Evolutionary conservation across 2,329 filamentous ascomycete species (phyloP).

Genomic region (Ceratocystiopsis sp.): DNA sequence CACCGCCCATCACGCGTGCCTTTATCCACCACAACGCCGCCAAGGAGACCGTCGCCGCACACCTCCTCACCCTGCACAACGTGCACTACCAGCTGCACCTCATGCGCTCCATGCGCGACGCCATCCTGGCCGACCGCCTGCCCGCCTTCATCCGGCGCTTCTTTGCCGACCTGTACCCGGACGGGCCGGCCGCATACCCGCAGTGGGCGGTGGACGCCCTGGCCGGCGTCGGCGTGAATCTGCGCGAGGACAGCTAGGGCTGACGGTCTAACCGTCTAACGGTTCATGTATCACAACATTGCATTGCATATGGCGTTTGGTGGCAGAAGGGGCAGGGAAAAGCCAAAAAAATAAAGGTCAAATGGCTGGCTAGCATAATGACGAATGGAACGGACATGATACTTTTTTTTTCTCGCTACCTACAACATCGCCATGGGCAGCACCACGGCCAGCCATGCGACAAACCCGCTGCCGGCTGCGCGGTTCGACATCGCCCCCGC

Average conservation of each 20-base stretch:
- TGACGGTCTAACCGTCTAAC: too few species aligned
- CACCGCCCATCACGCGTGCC: conserved; percentile 64
- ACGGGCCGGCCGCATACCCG: conserved; percentile 48
- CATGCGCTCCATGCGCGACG: conserved; percentile 57
- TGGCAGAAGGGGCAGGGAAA: not conserved
- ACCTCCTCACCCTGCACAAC: conserved; percentile 81
- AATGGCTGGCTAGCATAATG: not conserved
- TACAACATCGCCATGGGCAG: not conserved
- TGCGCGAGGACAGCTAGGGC: conserved; percentile 16
- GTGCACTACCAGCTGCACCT: conserved; percentile 80
- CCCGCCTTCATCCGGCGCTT: conserved; percentile 64
- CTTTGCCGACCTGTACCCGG: conserved; percentile 56
- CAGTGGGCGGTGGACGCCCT: conserved; percentile 73
- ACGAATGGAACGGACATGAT: not conserved
- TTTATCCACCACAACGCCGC: conserved; percentile 82
- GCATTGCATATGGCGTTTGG: too few species aligned
- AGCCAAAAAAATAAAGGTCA: not conserved
- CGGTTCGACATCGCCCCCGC: not conserved
- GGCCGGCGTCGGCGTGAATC: conserved; percentile 60
- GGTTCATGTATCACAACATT: too few species aligned
- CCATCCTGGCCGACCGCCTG: conserved; percentile 67
- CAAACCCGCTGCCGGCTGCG: not conserved
- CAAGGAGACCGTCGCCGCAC: conserved; percentile 87
- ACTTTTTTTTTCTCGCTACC: not conserved
- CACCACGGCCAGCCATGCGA: conserved; percentile 3